Evolutionary conservation across 257 asterid genomes (phyloP).

Genomic region (Craterostigma plantagineum): DNA sequence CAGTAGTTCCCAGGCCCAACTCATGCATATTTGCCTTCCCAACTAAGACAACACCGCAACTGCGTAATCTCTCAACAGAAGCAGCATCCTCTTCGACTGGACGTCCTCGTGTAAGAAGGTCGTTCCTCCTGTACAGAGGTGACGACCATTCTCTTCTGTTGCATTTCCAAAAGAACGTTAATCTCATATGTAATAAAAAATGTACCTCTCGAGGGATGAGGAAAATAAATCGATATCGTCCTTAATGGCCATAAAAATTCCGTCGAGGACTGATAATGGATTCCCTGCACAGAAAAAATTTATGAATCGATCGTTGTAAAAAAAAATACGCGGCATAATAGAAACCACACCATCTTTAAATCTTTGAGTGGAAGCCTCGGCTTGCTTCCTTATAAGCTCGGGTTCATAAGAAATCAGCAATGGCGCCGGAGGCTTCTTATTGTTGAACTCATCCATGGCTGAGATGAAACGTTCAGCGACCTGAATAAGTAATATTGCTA

Average conservation of each 20-base stretch:
- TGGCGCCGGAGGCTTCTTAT: conserved; percentile 51
- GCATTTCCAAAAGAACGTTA: conserved; percentile 5
- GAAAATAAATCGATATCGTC: conserved; percentile 85
- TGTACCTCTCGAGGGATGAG: conserved; percentile 73
- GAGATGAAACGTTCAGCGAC: conserved; percentile 87
- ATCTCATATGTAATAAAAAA: conserved; percentile 8
- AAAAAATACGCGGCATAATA: conserved; percentile 1
- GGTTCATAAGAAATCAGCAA: conserved; percentile 68
- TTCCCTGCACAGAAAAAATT: conserved; percentile 36
- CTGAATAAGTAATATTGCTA: conserved; percentile 15
- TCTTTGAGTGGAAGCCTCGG: conserved; percentile 81
- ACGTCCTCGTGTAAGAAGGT: conserved; percentile 71
- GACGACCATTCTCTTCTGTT: not conserved
- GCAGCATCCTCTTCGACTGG: conserved; percentile 59
- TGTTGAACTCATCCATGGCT: conserved; percentile 61
- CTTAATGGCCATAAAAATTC: conserved; percentile 80
- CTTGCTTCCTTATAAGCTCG: conserved; percentile 74
- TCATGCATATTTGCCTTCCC: conserved; percentile 99
- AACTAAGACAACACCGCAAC: conserved; percentile 80
- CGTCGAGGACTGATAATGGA: conserved; percentile 81
- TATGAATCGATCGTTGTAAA: conserved; percentile 8
- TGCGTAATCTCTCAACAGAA: conserved; percentile 63
- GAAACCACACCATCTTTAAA: conserved; percentile 62
- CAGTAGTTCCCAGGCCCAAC: conserved; percentile 88
- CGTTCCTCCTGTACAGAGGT: conserved; percentile 63